Evolutionary conservation across 106 monocot species (phyloP), one percentile per base, ranked within the genome.

Genomic region (Allium fistulosum): DNA sequence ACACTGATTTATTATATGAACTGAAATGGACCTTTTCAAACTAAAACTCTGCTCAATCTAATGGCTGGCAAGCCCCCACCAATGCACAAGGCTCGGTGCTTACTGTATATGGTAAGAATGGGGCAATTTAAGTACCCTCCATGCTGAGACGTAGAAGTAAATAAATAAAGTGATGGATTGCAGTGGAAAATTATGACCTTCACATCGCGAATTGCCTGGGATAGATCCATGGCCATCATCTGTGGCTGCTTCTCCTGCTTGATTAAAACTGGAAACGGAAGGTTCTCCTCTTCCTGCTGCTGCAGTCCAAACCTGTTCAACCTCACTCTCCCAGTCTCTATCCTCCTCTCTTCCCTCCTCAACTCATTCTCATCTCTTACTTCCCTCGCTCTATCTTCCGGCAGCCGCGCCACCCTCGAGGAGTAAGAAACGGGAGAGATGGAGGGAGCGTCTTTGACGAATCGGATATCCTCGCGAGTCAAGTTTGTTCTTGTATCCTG

Each of bases 381-480:
- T 61, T 61, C 84, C 22, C 67, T 79, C 68, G 12, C 72, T 61
- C 76, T 75, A 71, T 85, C 82, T 61, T 94, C 94, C 15, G 87
- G 94, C 27, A 94, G 70, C 60, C 87, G 90, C 61, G 94, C 94
- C 26, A 94, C 94, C 17, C 74, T 72, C 0, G 84, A 13, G 14
- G 82, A 76, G 57, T 91, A 94, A 7, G 87, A 76, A 13, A 90
- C 87, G 2, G 90, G 85, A 1, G 87, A 75, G 17, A 90, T 81
- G 51, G 45, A 53, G 58, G 85, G 79, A 6, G 63, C 71, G 68
- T 94, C 94, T 71, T 90, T 87, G 58, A 94, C 73, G 66, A 84
- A 94, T 63, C 90, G 78, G 14, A 65, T 78, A 26, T 94, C 94
- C 70, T 83, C 81, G 28, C 94, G 82, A 2, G 87, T 87, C 90